phyloP scores from a whole-genome alignment of 176 grass and related monocot genomes.

The Melocanna baccifera region DNA sequence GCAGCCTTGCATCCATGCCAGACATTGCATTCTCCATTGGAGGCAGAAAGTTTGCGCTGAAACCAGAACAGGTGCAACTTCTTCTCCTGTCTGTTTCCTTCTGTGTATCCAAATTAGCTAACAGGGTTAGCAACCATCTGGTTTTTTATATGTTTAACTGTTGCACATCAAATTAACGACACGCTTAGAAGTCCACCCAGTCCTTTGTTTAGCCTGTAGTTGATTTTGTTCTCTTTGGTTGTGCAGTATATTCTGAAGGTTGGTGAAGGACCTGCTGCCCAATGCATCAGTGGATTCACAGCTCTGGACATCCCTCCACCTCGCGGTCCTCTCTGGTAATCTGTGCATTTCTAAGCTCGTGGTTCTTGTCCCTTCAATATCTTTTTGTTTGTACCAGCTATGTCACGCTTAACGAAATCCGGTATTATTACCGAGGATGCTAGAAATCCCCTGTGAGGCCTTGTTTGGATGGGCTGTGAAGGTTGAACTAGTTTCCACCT shows the following conservation, averaged over 20 bases:
- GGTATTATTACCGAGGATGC: background rate
- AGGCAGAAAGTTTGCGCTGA: slow-evolving; percentile 57
- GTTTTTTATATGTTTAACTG: background rate
- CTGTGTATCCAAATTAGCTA: background rate
- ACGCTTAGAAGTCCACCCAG: background rate
- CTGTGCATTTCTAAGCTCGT: background rate
- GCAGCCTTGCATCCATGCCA: slow-evolving; percentile 59
- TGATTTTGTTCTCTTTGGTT: background rate
- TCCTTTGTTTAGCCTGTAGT: background rate
- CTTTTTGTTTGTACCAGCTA: background rate
- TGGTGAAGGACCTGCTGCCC: slow-evolving; percentile 54
- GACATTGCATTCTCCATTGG: slow-evolving; percentile 67
- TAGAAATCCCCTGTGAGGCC: background rate
- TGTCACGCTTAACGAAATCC: background rate
- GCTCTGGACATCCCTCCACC: slow-evolving; percentile 79
- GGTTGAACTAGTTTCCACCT: no score
- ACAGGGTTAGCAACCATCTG: background rate
- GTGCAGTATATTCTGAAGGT: slow-evolving; percentile 87
- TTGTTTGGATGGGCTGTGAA: no score
- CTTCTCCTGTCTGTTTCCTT: background rate
- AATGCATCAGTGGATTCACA: slow-evolving; percentile 98
- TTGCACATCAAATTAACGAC: background rate
- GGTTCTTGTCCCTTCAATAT: background rate
- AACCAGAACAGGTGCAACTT: slow-evolving; percentile 59
- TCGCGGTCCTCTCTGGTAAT: slow-evolving; percentile 89